Conservation (phyloP, 2,329 filamentous ascomycete species). For the Hypoxylon sp. region DNA sequence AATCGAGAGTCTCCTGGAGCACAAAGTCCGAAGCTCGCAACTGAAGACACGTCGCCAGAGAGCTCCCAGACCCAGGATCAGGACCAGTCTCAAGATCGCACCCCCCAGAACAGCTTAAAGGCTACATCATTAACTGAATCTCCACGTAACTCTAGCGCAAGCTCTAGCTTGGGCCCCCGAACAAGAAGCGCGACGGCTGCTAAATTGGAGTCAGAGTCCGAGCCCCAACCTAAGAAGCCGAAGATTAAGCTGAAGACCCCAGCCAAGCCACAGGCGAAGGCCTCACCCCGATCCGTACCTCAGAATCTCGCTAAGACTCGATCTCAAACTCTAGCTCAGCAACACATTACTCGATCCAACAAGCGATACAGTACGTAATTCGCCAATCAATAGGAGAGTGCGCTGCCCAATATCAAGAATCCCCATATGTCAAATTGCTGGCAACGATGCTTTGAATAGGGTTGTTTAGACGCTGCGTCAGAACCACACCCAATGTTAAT, state of each 20-base stretch:
- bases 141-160: not conserved
- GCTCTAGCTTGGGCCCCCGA: not conserved
- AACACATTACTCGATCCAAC: not conserved
- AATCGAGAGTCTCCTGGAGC: not conserved
- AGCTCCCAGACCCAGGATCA: too few species aligned
- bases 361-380: not conserved
- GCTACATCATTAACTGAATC: too few species aligned
- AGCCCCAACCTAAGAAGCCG: not conserved
- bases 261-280: not conserved
- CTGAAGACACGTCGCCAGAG: too few species aligned
- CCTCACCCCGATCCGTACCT: not conserved
- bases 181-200: not conserved
- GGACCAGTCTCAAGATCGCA: too few species aligned
- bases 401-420: too few species aligned
- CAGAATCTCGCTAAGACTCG: not conserved
- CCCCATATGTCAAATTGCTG: not conserved
- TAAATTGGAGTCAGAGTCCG: not conserved
- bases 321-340: not conserved
- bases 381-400: too few species aligned
- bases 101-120: too few species aligned
- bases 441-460: not conserved
- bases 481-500: not conserved
- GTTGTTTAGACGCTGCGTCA: not conserved
- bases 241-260: not conserved
- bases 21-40: too few species aligned